phyloP scores from a whole-genome alignment of 148 eudicot species.

The Nyssa sinensis region DNA sequence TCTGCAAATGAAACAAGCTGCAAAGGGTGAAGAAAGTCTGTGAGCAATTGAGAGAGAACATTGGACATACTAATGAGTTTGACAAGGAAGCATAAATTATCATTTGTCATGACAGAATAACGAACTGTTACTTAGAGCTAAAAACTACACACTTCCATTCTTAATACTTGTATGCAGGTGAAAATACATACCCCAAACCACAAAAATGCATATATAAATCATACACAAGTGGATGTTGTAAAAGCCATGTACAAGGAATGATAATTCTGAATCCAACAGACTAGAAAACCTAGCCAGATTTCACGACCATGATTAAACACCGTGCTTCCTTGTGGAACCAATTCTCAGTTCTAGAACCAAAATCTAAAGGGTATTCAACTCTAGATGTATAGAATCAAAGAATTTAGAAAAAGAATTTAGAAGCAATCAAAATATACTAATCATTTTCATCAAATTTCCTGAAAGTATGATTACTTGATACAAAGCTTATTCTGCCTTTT shows the following conservation, averaged over 20 bases:
- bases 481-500: too few relatives aligned
- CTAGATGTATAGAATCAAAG: neutral
- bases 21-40: constrained; percentile 26
- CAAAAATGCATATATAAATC: neutral
- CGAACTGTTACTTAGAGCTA: neutral
- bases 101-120: neutral
- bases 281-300: too few relatives aligned
- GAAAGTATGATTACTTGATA: too few relatives aligned
- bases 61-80: neutral
- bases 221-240: neutral
- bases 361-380: neutral
- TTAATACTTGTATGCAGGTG: too few relatives aligned
- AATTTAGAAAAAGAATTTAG: neutral
- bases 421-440: neutral
- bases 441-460: too few relatives aligned
- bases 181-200: neutral
- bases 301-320: too few relatives aligned
- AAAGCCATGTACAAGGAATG: too few relatives aligned
- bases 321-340: neutral
- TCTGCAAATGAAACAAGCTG: constrained; percentile 92
- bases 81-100: neutral
- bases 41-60: neutral
- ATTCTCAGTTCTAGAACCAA: neutral
- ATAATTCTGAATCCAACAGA: too few relatives aligned
- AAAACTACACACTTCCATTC: too few relatives aligned